Base-by-base conservation (phyloP, 768 basidiomycete genomes). In the Pleurotus sapidus region DNA sequence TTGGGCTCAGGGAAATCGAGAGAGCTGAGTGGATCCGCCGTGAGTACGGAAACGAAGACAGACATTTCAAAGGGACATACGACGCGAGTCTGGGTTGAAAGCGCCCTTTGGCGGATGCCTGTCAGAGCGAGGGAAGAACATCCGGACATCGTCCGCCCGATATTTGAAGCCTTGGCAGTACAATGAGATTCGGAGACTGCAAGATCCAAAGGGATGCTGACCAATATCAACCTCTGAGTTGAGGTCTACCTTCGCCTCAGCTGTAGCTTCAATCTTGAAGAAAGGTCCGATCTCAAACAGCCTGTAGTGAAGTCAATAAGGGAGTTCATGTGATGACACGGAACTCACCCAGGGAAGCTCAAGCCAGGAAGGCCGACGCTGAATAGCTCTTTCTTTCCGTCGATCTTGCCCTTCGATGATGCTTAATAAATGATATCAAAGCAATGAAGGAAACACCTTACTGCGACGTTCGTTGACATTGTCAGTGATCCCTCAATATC, bases 281-380 rank as follows among this genome's bases (percentile, higher is more conserved):
- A 68, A 67, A 5, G 78, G 75, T 4, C 75, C 78, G 39, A 79
- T 42, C 14, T 63, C 68, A 15, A 79, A 63, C 57, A 79, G 49
- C 11, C 49, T 27, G 27, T 37, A 34, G 30, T 42, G 46, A 47
- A 14, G 17, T 20, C 27, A 27, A 34, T 43, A 20, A 43, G 5
- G 24, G 15, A 25, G 18, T 12, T 9, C 3, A 50, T 55, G 11
- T 24, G 12, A 50, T 17, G 11, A 43, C 25, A 15, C n/a, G 12
- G 8, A 7, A 60, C 67, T 42, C 59, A 72, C 71, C 70, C 70
- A 9, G 75, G 71, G 61, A 75, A 68, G 42, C 61, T 60, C 40
- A 57, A 37, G 37, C 65, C 65, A 1, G 74, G 75, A 23, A 77
- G 65, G 3, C 74, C 73, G 23, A 64, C 58, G 24, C 63, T 49